Base-by-base conservation (phyloP, 495 filamentous ascomycete genomes). In the Daldinia bambusicola region DNA sequence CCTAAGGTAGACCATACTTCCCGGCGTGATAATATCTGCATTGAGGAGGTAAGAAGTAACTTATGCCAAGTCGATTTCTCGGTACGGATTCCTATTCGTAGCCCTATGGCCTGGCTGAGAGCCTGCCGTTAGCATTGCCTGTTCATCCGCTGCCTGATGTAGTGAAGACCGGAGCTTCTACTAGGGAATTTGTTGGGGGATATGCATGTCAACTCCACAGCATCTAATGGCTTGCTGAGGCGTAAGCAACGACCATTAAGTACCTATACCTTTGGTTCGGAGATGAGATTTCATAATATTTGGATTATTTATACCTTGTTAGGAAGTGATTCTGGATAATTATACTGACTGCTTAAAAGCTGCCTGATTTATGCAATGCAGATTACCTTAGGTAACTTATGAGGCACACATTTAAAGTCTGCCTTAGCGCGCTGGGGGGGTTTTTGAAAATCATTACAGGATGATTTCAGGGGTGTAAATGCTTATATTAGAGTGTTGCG, bases 71-170 rank as follows among this genome's bases (percentile, higher is more conserved):
- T 37, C 7, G 26, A 61, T 38, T 48, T n/a, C 48, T 65, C 60
- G 56, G 61, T 5, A 58, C 55, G 22, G 22, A 20, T 63, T 73
- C 70, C 62, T 73, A 69, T 73, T 73, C 56, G 66, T 62, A 69
- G 66, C 66, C 70, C 51, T 73, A 72, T 10, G n/a, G 36, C 30
- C 14, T 8, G 30, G 70, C 60, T 67, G 70, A 65, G 61, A 26
- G 34, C 50, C 62, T 38, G 60, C 43, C 48, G 50, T 38, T 45
- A 36, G 10, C 8, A 20, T 14, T 65, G 51, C 31, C 50, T 51
- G 51, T 61, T 34, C 22, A 34, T 32, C 55, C 34, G 55, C 20
- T 48, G 43, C 43, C 16, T 48, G 20, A 48, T 48, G 8, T 18
- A 18, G 43, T 48, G 43, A 48, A 48, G 43, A 48, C 43, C 18